Conservation (phyloP, 1,284 basidiomycete species). For the Baeospora myosura region DNA sequence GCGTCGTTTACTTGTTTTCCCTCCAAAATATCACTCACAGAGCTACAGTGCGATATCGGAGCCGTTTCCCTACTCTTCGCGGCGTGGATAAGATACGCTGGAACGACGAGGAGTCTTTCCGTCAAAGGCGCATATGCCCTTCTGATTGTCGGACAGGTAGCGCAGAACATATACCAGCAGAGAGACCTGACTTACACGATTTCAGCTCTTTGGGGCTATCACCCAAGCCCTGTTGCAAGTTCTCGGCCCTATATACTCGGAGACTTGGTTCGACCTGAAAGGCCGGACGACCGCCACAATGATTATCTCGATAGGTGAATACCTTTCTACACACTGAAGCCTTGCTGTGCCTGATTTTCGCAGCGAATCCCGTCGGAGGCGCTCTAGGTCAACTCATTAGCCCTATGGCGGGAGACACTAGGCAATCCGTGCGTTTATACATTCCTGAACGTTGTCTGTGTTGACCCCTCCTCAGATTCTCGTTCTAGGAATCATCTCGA, state of each 20-base stretch:
- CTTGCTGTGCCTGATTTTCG: too few relatives aligned
- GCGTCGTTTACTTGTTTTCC: background rate
- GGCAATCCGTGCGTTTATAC: conserved; percentile 45
- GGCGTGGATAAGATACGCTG: conserved; percentile 70
- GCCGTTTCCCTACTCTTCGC: conserved; percentile 46
- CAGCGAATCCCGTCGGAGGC: conserved; percentile 62
- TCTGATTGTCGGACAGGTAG: conserved; percentile 65
- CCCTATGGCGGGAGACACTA: conserved; percentile 48
- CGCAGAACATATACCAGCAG: background rate
- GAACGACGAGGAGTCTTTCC: conserved; percentile 47
- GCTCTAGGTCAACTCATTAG: conserved; percentile 66
- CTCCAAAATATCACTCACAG: conserved; percentile 1
- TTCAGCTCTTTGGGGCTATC: conserved; percentile 40
- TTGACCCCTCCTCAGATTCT: conserved; percentile 41
- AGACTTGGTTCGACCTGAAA: conserved; percentile 70
- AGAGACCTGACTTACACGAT: background rate
- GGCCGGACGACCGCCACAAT: conserved; percentile 75
- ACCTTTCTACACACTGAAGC: too few relatives aligned
- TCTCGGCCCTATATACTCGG: conserved; percentile 62
- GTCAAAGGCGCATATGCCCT: conserved; percentile 47
- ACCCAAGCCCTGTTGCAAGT: conserved; percentile 66
- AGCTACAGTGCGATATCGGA: conserved; percentile 45
- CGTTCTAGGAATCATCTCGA: conserved; percentile 63
- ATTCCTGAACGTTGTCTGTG: background rate
- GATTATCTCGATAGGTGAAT: conserved; percentile 62